A percentile compares a stretch with the other conserved stretches of the same genome.
phyloP scores from a whole-genome alignment of 2,329 filamentous ascomycete species.

The Aspergillus quadrilineatus region DNA sequence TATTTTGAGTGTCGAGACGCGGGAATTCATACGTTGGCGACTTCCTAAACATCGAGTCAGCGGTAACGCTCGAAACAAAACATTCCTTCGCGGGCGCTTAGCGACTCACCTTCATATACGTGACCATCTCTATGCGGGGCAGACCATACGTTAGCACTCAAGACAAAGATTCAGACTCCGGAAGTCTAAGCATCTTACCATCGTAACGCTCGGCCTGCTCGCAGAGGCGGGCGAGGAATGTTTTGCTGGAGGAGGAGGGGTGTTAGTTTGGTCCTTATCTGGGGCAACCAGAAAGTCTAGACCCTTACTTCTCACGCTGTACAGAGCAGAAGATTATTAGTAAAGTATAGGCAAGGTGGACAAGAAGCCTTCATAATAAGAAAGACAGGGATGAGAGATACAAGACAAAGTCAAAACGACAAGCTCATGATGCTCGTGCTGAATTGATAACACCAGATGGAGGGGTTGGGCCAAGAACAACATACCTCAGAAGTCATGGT shows the following conservation, averaged over 20 bases:
- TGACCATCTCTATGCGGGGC: constrained; percentile 75
- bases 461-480: constrained; percentile 37
- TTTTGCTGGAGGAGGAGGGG: constrained; percentile 69
- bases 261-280: constrained; percentile 37
- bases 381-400: constrained; percentile 4
- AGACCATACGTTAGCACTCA: constrained; percentile 27
- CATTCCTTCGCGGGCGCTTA: constrained; percentile 20
- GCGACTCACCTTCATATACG: constrained; percentile 84
- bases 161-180: constrained; percentile 7
- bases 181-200: constrained; percentile 56
- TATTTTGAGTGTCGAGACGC: constrained; percentile 4
- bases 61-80: constrained; percentile 11
- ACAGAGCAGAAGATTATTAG: constrained; percentile 25
- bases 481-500: constrained; percentile 66
- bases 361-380: constrained; percentile 10
- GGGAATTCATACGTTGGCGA: constrained; percentile 71
- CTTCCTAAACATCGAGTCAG: constrained; percentile 63
- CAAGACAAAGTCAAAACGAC: neutral
- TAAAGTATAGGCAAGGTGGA: constrained; percentile 7
- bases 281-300: constrained; percentile 28
- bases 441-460: constrained; percentile 34
- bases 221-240: constrained; percentile 98
- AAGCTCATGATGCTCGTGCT: constrained; percentile 16
- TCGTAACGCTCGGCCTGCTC: constrained; percentile 99
- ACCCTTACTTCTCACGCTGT: constrained; percentile 67